A percentile compares a stretch with the other conserved stretches of the same genome.
Evolutionary conservation across 2,329 filamentous ascomycete species (phyloP).

Genomic region (Knoxdaviesia proteae): DNA sequence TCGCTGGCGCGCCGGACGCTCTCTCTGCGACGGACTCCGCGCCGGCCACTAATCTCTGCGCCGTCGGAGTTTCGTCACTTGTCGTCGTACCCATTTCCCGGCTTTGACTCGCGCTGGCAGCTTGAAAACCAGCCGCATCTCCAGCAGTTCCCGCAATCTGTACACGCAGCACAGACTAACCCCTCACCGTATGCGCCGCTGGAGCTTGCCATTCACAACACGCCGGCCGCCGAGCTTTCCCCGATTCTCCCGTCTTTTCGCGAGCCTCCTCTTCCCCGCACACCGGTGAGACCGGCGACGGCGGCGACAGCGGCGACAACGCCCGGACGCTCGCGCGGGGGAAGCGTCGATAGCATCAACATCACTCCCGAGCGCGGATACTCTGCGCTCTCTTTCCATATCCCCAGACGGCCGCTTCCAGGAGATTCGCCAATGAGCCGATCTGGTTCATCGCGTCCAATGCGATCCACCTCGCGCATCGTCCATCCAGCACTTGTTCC

Average conservation of each 20-base stretch:
- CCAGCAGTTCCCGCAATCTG: conserved; percentile 3
- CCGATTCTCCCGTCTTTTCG: conserved; percentile 33
- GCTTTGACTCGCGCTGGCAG: not conserved
- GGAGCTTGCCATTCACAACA: conserved; percentile 28
- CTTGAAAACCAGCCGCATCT: conserved; percentile 6
- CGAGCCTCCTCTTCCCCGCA: conserved; percentile 6
- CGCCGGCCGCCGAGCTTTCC: conserved; percentile 24
- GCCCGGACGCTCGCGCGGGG: too few species aligned
- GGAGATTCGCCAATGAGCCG: conserved; percentile 13
- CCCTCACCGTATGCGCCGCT: conserved; percentile 27
- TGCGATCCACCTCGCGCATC: too few species aligned
- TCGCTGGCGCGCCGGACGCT: conserved; percentile 6
- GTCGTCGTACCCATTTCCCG: conserved; percentile 19
- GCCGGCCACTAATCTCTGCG: conserved; percentile 22
- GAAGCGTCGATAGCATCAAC: conserved; percentile 10
- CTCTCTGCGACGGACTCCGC: conserved; percentile 26
- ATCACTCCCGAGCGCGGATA: conserved; percentile 21
- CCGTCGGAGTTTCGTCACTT: conserved; percentile 41
- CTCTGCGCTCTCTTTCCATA: conserved; percentile 33
- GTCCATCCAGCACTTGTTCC: too few species aligned
- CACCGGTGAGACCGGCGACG: not conserved
- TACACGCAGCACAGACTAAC: too few species aligned
- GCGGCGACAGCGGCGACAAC: conserved; percentile 4
- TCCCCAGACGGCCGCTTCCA: conserved; percentile 24
- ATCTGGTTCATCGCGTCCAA: not conserved